These are phyloP conservation scores for Aegilops speltoides DNA, from an alignment of 176 grass and related monocot species.

Conservation along the genomic window DNA sequence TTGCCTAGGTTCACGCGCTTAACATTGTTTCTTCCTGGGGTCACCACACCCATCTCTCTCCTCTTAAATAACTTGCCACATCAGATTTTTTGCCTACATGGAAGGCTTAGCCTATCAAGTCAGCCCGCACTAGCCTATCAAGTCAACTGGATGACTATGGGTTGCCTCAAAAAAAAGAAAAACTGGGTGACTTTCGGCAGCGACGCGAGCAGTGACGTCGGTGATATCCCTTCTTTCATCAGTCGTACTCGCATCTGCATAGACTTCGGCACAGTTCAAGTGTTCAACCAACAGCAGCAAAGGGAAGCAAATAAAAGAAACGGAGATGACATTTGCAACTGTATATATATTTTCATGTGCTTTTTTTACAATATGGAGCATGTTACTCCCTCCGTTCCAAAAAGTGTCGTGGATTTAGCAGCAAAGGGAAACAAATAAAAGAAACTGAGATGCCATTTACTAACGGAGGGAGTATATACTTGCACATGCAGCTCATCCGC, in stretches of 20 bases:
- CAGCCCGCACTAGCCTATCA: neutral
- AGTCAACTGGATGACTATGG: neutral
- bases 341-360: neutral
- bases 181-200: neutral
- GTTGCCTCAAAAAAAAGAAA: no score
- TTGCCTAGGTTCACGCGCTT: no score
- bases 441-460: no score
- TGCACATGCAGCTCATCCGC: constrained; percentile 5
- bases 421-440: no score
- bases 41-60: no score
- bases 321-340: neutral
- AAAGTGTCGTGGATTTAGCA: no score
- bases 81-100: no score
- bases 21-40: no score
- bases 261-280: constrained; percentile 9
- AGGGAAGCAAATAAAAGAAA: neutral
- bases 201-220: neutral
- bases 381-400: no score
- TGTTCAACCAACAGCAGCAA: neutral
- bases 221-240: neutral
- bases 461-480: neutral
- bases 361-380: neutral
- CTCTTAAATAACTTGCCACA: no score
- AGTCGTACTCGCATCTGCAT: neutral
- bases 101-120: no score